A percentile compares a stretch with the other conserved stretches of the same genome.
These are phyloP conservation scores for Halophytophthora batemanensis DNA, from an alignment of 352 stramenopile genomes.

Conservation along the genomic window DNA sequence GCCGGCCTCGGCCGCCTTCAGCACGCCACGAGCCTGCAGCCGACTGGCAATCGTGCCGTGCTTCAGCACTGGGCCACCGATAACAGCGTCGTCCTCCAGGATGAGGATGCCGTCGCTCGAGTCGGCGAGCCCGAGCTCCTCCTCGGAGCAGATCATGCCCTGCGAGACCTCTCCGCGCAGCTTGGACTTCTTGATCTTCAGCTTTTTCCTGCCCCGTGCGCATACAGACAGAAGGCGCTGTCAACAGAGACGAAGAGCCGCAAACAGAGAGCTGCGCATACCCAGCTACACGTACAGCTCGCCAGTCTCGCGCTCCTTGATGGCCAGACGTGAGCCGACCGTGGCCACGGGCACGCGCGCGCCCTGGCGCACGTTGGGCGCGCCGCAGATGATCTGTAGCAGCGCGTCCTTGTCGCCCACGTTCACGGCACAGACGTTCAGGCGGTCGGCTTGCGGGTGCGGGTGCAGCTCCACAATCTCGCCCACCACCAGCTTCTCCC, in stretches of 20 bases:
- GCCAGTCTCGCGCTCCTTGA: conserved; percentile 47
- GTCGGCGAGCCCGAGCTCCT: conserved; percentile 58
- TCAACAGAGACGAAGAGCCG: conserved; percentile 1
- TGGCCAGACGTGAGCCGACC: conserved; percentile 53
- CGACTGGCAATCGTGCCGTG: conserved; percentile 36
- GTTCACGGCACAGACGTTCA: conserved; percentile 69
- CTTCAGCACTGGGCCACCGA: conserved; percentile 51
- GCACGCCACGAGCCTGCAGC: conserved; percentile 21
- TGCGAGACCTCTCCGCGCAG: conserved; percentile 72
- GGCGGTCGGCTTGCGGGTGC: conserved; percentile 60
- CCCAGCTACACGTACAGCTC: conserved; percentile 37
- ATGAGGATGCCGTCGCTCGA: conserved; percentile 70
- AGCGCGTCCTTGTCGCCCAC: conserved; percentile 52
- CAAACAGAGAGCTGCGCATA: neutral
- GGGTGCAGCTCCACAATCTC: conserved; percentile 60
- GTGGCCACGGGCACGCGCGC: conserved; percentile 65
- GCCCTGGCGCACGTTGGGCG: conserved; percentile 56
- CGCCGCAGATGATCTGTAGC: conserved; percentile 77
- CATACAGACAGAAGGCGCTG: conserved; percentile 1
- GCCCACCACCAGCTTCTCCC: conserved; percentile 63
- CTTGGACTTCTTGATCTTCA: conserved; percentile 88
- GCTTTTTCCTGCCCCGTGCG: conserved; percentile 42
- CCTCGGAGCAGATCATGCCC: conserved; percentile 84
- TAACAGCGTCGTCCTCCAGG: conserved; percentile 47
- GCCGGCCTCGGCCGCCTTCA: conserved; percentile 6